Percentiles rank a stretch among this genome's conserved stretches.
These are phyloP conservation scores for Symbiotaphrina buchneri DNA, from an alignment of 495 filamentous ascomycete species.

Conservation along the genomic window DNA sequence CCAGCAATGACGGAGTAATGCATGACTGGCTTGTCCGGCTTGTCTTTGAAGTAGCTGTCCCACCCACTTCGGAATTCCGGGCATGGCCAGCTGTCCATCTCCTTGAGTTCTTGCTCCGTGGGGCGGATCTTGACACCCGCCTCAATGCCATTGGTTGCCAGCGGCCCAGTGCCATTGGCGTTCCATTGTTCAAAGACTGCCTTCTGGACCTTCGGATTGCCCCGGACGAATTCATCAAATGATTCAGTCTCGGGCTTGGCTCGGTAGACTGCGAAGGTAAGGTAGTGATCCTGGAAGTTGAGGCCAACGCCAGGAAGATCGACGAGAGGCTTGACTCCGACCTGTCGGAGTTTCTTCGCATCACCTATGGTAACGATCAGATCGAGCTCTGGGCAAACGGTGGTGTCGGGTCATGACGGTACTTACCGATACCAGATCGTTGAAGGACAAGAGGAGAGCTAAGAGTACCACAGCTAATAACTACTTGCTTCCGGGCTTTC, in stretches of 20 bases:
- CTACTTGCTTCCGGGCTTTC: no score
- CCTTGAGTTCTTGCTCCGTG: conserved; percentile 40
- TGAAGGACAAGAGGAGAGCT: conserved; percentile 62
- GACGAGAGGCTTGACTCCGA: conserved; percentile 47
- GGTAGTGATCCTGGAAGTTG: conserved; percentile 75
- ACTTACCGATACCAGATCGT: conserved; percentile 45
- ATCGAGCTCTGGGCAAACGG: no score
- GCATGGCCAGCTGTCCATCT: conserved; percentile 42
- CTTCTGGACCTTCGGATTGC: conserved; percentile 47
- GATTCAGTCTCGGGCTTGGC: conserved; percentile 59
- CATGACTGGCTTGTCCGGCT: conserved; percentile 76
- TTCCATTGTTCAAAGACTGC: conserved; percentile 56
- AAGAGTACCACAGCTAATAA: no score
- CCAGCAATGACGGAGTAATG: no score
- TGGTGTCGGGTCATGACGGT: no score
- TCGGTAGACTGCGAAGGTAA: conserved; percentile 53
- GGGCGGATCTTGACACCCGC: conserved; percentile 64
- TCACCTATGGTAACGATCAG: conserved; percentile 15
- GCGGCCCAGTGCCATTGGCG: conserved; percentile 51
- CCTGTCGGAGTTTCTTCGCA: conserved; percentile 47
- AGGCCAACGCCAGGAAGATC: conserved; percentile 64
- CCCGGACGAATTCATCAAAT: conserved; percentile 64
- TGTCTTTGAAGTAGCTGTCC: conserved; percentile 68
- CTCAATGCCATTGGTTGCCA: conserved; percentile 72
- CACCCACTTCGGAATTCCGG: conserved; percentile 46